Conservation (phyloP, 2,329 filamentous ascomycete genomes). For the Curvularia verruculosa region DNA sequence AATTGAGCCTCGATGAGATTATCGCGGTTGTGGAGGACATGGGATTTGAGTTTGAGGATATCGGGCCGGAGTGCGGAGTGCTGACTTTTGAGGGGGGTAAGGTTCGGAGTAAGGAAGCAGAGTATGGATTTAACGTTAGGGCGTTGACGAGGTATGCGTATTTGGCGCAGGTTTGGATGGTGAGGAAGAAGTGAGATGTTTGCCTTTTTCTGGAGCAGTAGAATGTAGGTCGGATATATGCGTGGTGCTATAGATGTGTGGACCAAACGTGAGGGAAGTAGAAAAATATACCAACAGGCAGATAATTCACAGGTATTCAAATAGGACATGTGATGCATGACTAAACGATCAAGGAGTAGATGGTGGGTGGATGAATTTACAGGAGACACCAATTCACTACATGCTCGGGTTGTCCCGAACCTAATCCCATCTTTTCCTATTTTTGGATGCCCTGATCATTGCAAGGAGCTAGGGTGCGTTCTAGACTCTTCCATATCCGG, state of each 20-base stretch:
- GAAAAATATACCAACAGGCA: too few species aligned
- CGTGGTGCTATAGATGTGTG: too few species aligned
- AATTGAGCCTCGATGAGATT: conserved; percentile 62
- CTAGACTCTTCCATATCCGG: background rate
- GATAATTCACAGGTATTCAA: too few species aligned
- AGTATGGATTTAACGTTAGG: conserved; percentile 60
- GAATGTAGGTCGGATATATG: too few species aligned
- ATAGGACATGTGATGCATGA: too few species aligned
- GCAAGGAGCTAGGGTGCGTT: background rate
- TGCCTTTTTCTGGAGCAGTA: too few species aligned
- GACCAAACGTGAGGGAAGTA: too few species aligned
- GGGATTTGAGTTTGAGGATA: conserved; percentile 60
- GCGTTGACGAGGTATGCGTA: conserved; percentile 62
- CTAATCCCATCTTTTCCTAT: background rate
- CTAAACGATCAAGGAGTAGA: too few species aligned
- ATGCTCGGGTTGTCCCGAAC: background rate
- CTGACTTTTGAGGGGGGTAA: conserved; percentile 51
- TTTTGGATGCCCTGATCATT: background rate
- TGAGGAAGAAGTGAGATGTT: conserved; percentile 34
- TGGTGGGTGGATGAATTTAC: too few species aligned
- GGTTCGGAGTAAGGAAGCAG: conserved; percentile 56
- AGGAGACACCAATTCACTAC: too few species aligned
- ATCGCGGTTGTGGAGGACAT: conserved; percentile 55
- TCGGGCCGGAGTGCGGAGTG: conserved; percentile 50
- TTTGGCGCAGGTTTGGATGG: conserved; percentile 62